Evolutionary conservation across 75 land plant species (phyloP), one percentile per base, ranked within the genome.

Genomic region (Adiantum capillusveneris): DNA sequence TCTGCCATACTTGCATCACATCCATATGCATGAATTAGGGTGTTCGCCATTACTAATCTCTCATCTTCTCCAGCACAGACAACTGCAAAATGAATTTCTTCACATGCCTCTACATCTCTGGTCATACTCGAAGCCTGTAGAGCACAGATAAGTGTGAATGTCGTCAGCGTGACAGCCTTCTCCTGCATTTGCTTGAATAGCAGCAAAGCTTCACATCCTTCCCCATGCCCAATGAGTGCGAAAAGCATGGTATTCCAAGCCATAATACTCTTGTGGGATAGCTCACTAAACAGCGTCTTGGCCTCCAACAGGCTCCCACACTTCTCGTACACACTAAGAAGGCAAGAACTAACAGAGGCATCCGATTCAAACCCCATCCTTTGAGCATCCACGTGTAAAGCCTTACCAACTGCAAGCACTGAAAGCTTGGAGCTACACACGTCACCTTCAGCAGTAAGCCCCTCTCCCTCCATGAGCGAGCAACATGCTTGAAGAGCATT

Each of bases 401-500:
- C 51, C 18, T 48, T 6, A 5, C 9, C 51, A 48, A 48, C 20
- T 19, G 13, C 20, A 5, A 48, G 20, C 6, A 12, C 6, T 5
- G 18, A 11, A 5, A 12, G 13, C 51, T 18, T 48, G 51, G 18
- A 13, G 6, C 20, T 6, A 9, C 6, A 6, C 11, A 12, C 14
- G 14, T 41, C 51, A 5, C 20, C 51, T 48, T 48, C 51, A 13
- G 6, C 18, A 13, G 13, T 20, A 13, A 16, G 6, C 20, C 6
- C 51, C 20, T 48, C 18, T 48, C 5, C 51, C 9, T 48, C 42
- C 17, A 28, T 66, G 19, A 25, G 11, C 13, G 24, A 31, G 17
- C 60, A 14, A 26, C 73, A 71, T 48, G 62, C 73, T 19, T 36
- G 26, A 25, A 71, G 62, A 25, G 56, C 59, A 22, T 52, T 56